Evolutionary conservation across 441 rosid genomes (phyloP), one percentile per base, ranked within the genome.

Genomic region (Geranium incanum): DNA sequence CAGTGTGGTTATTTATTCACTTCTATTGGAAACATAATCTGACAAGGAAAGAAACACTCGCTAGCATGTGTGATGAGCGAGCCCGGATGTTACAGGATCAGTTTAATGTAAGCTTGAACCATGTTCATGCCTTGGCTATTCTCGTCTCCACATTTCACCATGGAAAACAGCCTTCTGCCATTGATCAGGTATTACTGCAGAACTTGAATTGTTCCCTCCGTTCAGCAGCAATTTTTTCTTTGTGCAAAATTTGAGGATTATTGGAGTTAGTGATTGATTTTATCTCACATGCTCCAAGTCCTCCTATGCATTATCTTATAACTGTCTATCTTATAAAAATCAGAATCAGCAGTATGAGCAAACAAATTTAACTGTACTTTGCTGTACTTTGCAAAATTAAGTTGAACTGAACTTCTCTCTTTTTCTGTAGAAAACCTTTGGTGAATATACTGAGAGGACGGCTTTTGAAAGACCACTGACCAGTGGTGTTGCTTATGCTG

Each of bases 11-110:
- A 83, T 89, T 83, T 75, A 84, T 86, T 87, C 76, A 81, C 80
- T 76, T 87, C 38, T 76, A 77, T 78, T 62, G 36, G 23, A 75
- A 84, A 74, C 79, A 68, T 8, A 68, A 71, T 48, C 28, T 77
- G 75, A 80, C 81, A 72, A 88, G 97, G 79, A 82, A 78, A 71
- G 95, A 87, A 77, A 89, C 91, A 39, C 88, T 95, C 41, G 81
- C 86, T 38, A 95, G 81, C 81, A 95, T 95, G 98, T 95, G 99
- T 67, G 99, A 92, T 43, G 97, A 95, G 77, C 82, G 99, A 77
- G 98, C 99, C 21, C 83, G 96, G 15, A 90, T 95, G 92, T 81
- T 95, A 83, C 99, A 95, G 85, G 99, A 95, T 81, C 98, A 95
- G 88, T 95, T 95, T 81, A 95, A 92, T 82, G 98, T 95, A 75